phyloP scores from a whole-genome alignment of 495 filamentous ascomycete species.

The Chaetomidium leptoderma region DNA sequence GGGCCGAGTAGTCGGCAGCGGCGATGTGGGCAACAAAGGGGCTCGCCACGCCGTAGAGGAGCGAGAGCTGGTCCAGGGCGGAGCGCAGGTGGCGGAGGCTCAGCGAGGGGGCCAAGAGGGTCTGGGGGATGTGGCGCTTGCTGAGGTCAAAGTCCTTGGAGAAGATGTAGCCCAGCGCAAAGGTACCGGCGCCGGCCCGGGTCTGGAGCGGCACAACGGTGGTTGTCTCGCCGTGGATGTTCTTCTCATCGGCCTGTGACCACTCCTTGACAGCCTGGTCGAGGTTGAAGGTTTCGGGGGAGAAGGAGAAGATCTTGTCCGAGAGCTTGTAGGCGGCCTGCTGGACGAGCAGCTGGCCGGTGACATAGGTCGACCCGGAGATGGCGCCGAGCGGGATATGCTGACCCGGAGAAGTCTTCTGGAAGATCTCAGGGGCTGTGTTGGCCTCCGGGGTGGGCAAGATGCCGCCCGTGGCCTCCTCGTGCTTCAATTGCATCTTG shows the following conservation, averaged over 20 bases:
- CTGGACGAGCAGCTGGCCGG: constrained; percentile 86
- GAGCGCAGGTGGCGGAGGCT: constrained; percentile 74
- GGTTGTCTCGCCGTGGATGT: constrained; percentile 77
- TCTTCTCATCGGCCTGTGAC: constrained; percentile 60
- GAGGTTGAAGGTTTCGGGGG: constrained; percentile 85
- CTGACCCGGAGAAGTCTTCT: constrained; percentile 51
- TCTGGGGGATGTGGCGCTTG: constrained; percentile 88
- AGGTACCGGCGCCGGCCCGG: constrained; percentile 80
- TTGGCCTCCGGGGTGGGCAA: constrained; percentile 11
- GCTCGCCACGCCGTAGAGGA: constrained; percentile 83
- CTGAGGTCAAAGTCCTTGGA: constrained; percentile 87
- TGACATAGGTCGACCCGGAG: constrained; percentile 83
- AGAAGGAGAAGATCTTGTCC: constrained; percentile 95
- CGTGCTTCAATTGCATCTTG: constrained; percentile 29
- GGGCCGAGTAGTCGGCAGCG: constrained; percentile 79
- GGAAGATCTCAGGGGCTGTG: constrained; percentile 27
- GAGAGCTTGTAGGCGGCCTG: constrained; percentile 91
- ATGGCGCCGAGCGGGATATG: constrained; percentile 59
- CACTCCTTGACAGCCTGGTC: constrained; percentile 77
- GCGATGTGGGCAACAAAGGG: constrained; percentile 91
- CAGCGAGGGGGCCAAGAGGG: constrained; percentile 77
- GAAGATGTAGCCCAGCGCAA: constrained; percentile 95
- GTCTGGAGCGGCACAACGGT: constrained; percentile 77
- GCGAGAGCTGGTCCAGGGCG: constrained; percentile 82
- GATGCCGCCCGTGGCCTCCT: constrained; percentile 24